Evolutionary conservation across 306 rosid genomes (phyloP).

Genomic region (Vigna mungo): DNA sequence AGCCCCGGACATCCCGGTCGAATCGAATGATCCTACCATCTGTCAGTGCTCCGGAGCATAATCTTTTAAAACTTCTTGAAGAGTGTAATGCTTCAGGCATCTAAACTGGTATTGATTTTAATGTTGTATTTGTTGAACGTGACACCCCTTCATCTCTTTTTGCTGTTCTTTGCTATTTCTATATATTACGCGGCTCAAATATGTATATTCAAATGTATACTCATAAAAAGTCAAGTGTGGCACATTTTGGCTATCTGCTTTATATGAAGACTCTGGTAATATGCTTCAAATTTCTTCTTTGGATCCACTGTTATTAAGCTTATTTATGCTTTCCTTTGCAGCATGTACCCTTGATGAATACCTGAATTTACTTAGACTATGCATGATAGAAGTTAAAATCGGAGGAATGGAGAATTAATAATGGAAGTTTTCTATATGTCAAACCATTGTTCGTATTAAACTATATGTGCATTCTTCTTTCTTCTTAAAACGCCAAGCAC

Average conservation of each 20-base stretch:
- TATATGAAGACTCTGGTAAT: constrained; percentile 28
- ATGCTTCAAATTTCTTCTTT: constrained; percentile 26
- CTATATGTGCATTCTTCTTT: neutral
- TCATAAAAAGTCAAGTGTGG: constrained; percentile 39
- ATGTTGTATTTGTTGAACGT: constrained; percentile 33
- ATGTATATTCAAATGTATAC: constrained; percentile 45
- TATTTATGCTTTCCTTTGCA: constrained; percentile 26
- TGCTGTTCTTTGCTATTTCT: constrained; percentile 20
- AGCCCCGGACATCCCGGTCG: constrained; percentile 58
- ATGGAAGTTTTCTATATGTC: neutral
- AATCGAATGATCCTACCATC: constrained; percentile 85
- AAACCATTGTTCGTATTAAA: too few relatives aligned
- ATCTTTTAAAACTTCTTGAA: constrained; percentile 82
- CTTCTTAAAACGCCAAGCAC: neutral
- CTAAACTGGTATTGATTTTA: constrained; percentile 55
- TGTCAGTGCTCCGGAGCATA: constrained; percentile 91
- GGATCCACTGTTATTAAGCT: constrained; percentile 18
- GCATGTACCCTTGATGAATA: constrained; percentile 24
- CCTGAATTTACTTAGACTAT: constrained; percentile 34
- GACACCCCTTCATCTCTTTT: constrained; percentile 2
- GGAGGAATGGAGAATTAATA: constrained; percentile 14
- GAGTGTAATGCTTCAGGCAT: constrained; percentile 85
- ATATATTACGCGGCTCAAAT: constrained; percentile 15
- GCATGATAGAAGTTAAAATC: constrained; percentile 23
- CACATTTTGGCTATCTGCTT: constrained; percentile 30